These are phyloP conservation scores for Aegilops bicornis DNA, from an alignment of 176 grass and related monocot genomes.

Conservation along the genomic window DNA sequence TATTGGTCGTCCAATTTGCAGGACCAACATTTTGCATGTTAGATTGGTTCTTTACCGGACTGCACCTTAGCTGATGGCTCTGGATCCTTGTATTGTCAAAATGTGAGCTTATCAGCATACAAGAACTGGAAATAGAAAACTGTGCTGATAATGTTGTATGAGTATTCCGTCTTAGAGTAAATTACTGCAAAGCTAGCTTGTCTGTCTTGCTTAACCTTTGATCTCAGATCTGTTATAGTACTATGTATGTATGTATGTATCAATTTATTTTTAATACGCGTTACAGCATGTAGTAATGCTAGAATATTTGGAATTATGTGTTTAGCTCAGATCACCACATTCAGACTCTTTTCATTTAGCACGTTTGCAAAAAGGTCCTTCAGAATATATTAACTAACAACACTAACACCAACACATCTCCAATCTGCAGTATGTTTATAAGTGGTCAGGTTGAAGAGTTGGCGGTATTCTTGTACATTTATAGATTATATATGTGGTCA, in stretches of 20 bases:
- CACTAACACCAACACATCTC: not conserved
- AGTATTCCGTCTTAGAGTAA: not conserved
- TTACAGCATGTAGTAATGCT: not conserved
- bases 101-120: not conserved
- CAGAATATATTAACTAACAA: not conserved
- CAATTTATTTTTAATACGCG: not conserved
- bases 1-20: not conserved
- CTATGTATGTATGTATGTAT: not conserved
- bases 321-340: not conserved
- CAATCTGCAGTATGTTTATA: not conserved
- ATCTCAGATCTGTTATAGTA: not conserved
- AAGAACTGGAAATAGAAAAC: not conserved
- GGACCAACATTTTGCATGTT: conserved; percentile 3
- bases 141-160: not conserved
- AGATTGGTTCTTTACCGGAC: not conserved
- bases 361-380: not conserved
- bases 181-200: not conserved
- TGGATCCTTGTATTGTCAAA: not conserved
- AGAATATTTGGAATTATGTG: not conserved
- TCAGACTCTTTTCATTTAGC: not conserved
- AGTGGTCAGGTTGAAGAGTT: not conserved
- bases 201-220: not conserved
- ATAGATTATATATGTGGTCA: not conserved
- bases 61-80: not conserved
- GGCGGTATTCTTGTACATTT: conserved; percentile 6